phyloP scores from a whole-genome alignment of 2,329 filamentous ascomycete species.

The Fusarium pseudonygamai region DNA sequence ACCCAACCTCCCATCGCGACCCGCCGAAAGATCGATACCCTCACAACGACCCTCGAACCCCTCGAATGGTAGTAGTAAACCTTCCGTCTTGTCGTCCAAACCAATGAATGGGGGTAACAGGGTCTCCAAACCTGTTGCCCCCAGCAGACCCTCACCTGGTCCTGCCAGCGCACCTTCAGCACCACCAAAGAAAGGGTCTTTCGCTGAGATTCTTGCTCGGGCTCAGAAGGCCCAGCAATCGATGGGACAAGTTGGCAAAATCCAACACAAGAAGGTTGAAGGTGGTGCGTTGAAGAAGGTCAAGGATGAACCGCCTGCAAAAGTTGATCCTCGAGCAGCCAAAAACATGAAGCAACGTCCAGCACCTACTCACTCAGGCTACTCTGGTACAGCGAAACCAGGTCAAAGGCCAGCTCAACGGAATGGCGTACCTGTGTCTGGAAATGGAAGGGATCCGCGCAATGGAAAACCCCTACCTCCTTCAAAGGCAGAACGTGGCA shows the following conservation, averaged over 20 bases:
- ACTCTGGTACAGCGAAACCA: conserved; percentile 47
- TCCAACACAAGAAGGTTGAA: conserved; percentile 79
- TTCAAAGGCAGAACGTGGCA: conserved; percentile 33
- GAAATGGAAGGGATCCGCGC: conserved; percentile 33
- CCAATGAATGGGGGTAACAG: conserved; percentile 40
- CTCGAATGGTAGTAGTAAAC: conserved; percentile 23
- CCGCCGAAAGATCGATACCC: conserved; percentile 39
- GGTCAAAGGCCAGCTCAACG: conserved; percentile 42
- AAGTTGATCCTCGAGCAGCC: conserved; percentile 31
- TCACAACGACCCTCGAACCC: conserved; percentile 37
- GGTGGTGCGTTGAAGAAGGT: conserved; percentile 61
- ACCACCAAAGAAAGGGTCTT: conserved; percentile 77
- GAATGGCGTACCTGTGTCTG: conserved; percentile 39
- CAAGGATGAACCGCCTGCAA: conserved; percentile 54
- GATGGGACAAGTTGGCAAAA: conserved; percentile 72
- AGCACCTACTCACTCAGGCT: conserved; percentile 37
- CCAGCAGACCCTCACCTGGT: conserved; percentile 38
- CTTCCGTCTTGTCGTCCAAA: conserved; percentile 38
- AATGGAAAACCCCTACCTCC: conserved; percentile 31
- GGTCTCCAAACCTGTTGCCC: conserved; percentile 39
- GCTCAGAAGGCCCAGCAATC: conserved; percentile 72
- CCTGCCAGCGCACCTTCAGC: conserved; percentile 52
- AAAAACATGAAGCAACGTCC: conserved; percentile 35
- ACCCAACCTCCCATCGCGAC: conserved; percentile 36
- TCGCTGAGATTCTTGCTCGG: conserved; percentile 77